Evolutionary conservation across 2,329 filamentous ascomycete genomes (phyloP).

Genomic region (Fusarium aywerte): DNA sequence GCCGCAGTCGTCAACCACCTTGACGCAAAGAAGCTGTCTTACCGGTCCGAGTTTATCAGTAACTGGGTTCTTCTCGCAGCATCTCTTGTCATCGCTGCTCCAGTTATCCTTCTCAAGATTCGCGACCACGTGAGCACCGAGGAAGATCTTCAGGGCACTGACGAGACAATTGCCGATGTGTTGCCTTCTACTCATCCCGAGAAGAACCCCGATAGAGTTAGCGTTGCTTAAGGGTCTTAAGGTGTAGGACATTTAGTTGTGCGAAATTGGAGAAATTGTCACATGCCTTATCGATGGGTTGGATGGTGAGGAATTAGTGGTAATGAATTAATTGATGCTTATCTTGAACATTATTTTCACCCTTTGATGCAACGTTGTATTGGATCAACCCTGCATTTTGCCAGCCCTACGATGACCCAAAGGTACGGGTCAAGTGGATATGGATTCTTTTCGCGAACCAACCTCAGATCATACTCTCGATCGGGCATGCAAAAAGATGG

Average conservation of each 20-base stretch:
- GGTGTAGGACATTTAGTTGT: not conserved
- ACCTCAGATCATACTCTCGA: not conserved
- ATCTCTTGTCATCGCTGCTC: slow-evolving; percentile 80
- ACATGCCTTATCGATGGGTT: not conserved
- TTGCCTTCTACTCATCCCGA: slow-evolving; percentile 31
- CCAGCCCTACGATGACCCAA: not conserved
- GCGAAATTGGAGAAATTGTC: slow-evolving; percentile 1
- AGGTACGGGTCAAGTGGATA: not conserved
- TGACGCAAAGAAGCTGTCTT: slow-evolving; percentile 59
- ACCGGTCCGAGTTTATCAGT: slow-evolving; percentile 75
- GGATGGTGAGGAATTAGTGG: not conserved
- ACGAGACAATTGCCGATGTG: slow-evolving; percentile 83
- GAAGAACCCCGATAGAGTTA: slow-evolving; percentile 25
- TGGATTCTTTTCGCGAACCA: not conserved
- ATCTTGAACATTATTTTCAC: not conserved
- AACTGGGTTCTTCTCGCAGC: slow-evolving; percentile 80
- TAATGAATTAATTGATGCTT: slow-evolving; percentile 16
- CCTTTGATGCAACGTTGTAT: not conserved
- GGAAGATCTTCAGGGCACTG: slow-evolving; percentile 85
- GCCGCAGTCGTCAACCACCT: slow-evolving; percentile 62
- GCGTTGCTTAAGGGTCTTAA: not conserved
- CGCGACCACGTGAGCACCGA: slow-evolving; percentile 83
- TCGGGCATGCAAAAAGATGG: not conserved
- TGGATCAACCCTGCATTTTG: no score
- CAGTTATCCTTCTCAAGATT: slow-evolving; percentile 82